These are phyloP conservation scores for Haplosporangium gracile DNA, from an alignment of 192 early-diverging fungal species.

Conservation along the genomic window DNA sequence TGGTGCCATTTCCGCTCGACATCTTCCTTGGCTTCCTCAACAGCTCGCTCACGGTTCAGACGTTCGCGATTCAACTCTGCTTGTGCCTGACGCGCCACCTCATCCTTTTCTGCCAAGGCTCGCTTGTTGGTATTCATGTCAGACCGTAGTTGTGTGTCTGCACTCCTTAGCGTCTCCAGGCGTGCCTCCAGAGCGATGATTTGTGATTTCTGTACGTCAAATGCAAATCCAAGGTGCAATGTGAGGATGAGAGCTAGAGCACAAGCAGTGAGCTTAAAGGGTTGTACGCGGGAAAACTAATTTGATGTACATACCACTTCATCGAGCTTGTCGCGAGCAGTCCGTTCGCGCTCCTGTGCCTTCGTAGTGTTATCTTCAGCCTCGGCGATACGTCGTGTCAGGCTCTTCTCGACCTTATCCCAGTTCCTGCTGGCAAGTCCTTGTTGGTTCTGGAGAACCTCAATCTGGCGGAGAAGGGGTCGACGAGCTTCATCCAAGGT, in stretches of 20 bases:
- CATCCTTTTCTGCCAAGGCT: constrained; percentile 34
- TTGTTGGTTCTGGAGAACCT: constrained; percentile 61
- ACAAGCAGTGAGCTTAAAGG: neutral
- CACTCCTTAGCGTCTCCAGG: constrained; percentile 34
- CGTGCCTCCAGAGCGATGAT: constrained; percentile 29
- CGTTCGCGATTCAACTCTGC: constrained; percentile 39
- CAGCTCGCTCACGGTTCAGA: constrained; percentile 24
- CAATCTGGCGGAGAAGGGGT: constrained; percentile 60
- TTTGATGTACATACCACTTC: constrained; percentile 24
- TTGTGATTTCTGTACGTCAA: constrained; percentile 31
- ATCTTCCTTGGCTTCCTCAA: constrained; percentile 48
- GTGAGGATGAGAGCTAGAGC: no score
- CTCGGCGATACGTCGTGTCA: constrained; percentile 36
- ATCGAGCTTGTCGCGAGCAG: constrained; percentile 27
- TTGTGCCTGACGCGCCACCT: constrained; percentile 35
- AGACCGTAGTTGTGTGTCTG: constrained; percentile 44
- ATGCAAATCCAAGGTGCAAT: neutral
- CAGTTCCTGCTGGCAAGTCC: constrained; percentile 50
- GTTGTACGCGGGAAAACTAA: no score
- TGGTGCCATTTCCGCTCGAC: constrained; percentile 36
- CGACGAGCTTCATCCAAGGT: constrained; percentile 59
- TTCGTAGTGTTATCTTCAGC: constrained; percentile 35
- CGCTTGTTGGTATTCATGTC: constrained; percentile 30
- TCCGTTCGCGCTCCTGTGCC: constrained; percentile 36
- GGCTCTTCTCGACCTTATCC: constrained; percentile 59